Evolutionary conservation across 352 stramenopile genomes (phyloP).

Genomic region (Globisporangium sylvaticum): DNA sequence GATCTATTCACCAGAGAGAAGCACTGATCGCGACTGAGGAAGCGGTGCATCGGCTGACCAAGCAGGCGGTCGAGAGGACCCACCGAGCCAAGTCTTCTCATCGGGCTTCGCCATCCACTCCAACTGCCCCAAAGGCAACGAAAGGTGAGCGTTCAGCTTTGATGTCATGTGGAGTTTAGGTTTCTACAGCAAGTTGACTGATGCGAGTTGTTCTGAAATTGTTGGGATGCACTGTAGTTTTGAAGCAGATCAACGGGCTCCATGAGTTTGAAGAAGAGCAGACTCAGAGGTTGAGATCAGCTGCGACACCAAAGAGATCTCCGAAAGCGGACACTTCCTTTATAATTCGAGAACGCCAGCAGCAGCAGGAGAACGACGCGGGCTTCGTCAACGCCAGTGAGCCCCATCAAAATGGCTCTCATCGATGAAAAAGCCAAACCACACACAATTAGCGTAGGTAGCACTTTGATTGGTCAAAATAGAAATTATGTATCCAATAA

Average conservation of each 20-base stretch:
- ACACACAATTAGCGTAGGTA: not conserved
- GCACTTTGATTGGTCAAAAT: not conserved
- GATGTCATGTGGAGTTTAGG: no score
- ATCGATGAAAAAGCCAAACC: not conserved
- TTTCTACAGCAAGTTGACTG: no score
- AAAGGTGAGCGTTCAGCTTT: no score
- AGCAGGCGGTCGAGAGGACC: conserved; percentile 23
- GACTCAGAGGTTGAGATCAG: not conserved
- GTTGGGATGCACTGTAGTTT: no score
- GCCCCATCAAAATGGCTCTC: not conserved
- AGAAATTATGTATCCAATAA: not conserved
- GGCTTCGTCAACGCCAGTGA: not conserved
- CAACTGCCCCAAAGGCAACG: conserved; percentile 19
- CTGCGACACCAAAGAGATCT: not conserved
- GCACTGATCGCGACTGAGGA: conserved; percentile 30
- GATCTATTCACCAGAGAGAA: conserved; percentile 19
- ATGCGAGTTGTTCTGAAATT: no score
- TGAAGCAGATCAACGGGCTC: not conserved
- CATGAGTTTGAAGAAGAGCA: not conserved
- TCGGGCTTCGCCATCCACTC: conserved; percentile 17
- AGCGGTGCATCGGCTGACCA: conserved; percentile 27
- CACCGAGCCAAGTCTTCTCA: conserved; percentile 10
- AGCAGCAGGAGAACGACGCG: conserved; percentile 1
- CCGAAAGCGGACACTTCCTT: not conserved
- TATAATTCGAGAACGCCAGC: not conserved